Evolutionary conservation across 768 basidiomycete species (phyloP).

Genomic region (Termitomyces bulborhizus): DNA sequence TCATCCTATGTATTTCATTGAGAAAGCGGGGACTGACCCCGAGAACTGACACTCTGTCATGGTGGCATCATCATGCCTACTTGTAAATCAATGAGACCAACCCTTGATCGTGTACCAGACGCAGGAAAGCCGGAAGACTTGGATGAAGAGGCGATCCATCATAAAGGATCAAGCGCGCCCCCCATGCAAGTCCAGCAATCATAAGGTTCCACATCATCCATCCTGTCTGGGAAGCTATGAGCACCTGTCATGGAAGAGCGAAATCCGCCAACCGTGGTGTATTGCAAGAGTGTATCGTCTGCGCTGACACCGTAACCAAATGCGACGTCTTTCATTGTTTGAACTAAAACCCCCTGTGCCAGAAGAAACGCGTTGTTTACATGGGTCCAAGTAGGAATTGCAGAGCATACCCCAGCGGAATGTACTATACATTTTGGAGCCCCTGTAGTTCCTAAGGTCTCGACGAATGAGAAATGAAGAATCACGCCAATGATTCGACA

Average conservation of each 20-base stretch:
- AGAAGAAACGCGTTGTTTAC: not conserved
- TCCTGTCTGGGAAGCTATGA: conserved; percentile 41
- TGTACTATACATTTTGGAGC: conserved; percentile 82
- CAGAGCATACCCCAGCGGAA: conserved; percentile 50
- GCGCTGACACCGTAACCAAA: conserved; percentile 32
- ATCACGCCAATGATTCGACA: not conserved
- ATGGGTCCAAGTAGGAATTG: not conserved
- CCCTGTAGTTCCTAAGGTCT: conserved; percentile 63
- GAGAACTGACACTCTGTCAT: conserved; percentile 24
- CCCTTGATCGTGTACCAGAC: conserved; percentile 51
- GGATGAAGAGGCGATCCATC: conserved; percentile 69
- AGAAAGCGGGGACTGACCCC: conserved; percentile 59
- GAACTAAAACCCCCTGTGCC: conserved; percentile 59
- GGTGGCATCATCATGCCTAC: not conserved
- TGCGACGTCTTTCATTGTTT: conserved; percentile 53
- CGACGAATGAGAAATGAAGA: not conserved
- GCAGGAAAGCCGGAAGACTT: conserved; percentile 40
- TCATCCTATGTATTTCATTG: conserved; percentile 48
- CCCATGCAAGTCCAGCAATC: conserved; percentile 43
- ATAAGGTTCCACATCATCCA: conserved; percentile 80
- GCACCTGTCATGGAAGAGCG: not conserved
- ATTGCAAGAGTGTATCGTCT: conserved; percentile 62
- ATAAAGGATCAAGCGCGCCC: conserved; percentile 48
- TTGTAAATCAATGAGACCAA: conserved; percentile 18
- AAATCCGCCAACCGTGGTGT: conserved; percentile 47